Evolutionary conservation across 345 rosid species (phyloP), one percentile per base, ranked within the genome.

Genomic region (Hibiscus trionum): DNA sequence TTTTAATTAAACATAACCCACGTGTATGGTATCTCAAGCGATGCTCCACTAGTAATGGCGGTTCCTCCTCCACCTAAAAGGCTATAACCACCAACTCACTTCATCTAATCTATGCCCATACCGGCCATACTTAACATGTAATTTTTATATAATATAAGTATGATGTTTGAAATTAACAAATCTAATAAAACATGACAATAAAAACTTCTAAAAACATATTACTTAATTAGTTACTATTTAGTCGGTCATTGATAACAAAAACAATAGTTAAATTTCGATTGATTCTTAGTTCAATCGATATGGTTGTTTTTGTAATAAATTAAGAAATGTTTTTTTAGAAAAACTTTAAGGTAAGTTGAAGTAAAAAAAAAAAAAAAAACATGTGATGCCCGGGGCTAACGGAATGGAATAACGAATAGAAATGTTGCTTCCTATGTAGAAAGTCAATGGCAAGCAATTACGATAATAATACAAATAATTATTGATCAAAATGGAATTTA

Each of bases 401-500:
- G 33, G 33, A 58, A 58, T 58, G 35, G 35, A 11, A 5, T 26
- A 26, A 57, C 31, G 61, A 3, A 10, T 58, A 24, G 4, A 24
- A 26, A 11, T 58, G 4, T 21, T 58, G 2, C 5, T 26, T 24
- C 16, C 31, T 58, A 4, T 44, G 24, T 29, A 50, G 11, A 35
- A 70, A 70, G 73, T 57, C 55, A 71, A 70, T 70, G 50, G 24
- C 5, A 12, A 17, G 33, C 63, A 31, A 56, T 39, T 50, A 56
- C 17, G 64, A 57, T 24, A 39, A 12, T 19, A 56, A 58, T 44
- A 44, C 47, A 44, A 39, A 9, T 10, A 44, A 26, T 24, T 24
- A 58, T 4, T 4, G 35, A 69, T n/a, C 7, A 50, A 15, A 29
- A 29, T 29, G 50, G 75, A 77, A 68, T 71, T 71, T 33, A 64